Evolutionary conservation across 2,329 filamentous ascomycete genomes (phyloP), one percentile per base, ranked within the genome.

Genomic region (Aspergillus ustus): DNA sequence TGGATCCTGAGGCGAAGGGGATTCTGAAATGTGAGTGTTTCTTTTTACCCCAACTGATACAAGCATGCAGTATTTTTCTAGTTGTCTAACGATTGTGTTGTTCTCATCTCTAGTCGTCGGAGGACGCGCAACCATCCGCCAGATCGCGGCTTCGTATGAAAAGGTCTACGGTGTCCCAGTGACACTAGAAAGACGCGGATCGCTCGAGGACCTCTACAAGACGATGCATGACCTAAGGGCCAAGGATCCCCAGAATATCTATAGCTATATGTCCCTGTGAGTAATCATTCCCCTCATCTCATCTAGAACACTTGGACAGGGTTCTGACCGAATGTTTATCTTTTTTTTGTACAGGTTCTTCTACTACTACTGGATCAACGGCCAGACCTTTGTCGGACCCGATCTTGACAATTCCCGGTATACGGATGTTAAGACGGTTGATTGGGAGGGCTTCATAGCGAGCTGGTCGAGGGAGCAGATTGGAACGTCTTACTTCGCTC

Each of bases 21-120:
- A 46, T 71, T n/a, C 19, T 40, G 31, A 40, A 28, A 7, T 43
- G 31, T 52, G 22, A 52, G 50, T 43, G 6, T 11, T 3, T 11
- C 3, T 3, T 11, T 5, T 13, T 37, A 7, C 7, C 11, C 34
- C 15, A 37, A 11, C 34, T 37, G 34, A 37, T 25, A 9, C 34
- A 37, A 9, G n/a, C n/a, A n/a, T n/a, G n/a, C n/a, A n/a, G n/a
- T n/a, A n/a, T n/a, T 15, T 4, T 37, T 25, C 22, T 25, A 4
- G 22, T 25, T 25, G 22, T 2, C 4, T 37, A 37, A 37, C 34
- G 15, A 37, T 15, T 13, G 11, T 37, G 0, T 8, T 34, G n/a
- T n/a, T n/a, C n/a, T n/a, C n/a, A 34, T 13, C 8, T 37, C 9
- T 52, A 52, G 67, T 77, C 67, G 63, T 80, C 65, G 67, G 80